A percentile compares a stretch with the other conserved stretches of the same genome.
These are phyloP conservation scores for Fraxinus xanthoxyloides DNA, from an alignment of 305 asterid species.

Conservation along the genomic window DNA sequence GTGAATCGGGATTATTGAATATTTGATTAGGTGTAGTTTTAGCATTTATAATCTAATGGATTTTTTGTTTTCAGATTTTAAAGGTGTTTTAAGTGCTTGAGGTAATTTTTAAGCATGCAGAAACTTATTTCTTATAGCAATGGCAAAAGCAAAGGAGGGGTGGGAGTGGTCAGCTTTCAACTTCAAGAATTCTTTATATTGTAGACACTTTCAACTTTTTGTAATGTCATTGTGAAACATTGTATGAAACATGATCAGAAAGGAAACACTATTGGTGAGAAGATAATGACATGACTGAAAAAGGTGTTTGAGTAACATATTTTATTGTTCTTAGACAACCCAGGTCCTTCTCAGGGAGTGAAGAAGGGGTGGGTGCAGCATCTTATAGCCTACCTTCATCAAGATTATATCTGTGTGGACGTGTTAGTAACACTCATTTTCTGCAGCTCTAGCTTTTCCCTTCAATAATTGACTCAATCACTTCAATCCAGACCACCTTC, in stretches of 20 bases:
- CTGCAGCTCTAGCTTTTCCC: background rate
- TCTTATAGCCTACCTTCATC: background rate
- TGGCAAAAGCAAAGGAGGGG: background rate
- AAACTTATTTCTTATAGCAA: background rate
- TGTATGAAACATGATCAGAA: background rate
- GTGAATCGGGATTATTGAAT: background rate
- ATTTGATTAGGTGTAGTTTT: background rate
- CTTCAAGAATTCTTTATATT: background rate
- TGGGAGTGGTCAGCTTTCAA: background rate
- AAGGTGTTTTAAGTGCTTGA: background rate
- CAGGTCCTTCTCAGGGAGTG: background rate
- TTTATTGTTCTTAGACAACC: background rate
- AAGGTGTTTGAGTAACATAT: background rate
- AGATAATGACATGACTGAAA: background rate
- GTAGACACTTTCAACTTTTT: background rate
- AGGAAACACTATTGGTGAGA: background rate
- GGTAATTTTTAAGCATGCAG: background rate
- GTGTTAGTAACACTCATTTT: background rate
- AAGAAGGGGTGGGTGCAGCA: background rate
- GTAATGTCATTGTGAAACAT: background rate
- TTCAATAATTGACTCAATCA: background rate
- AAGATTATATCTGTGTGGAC: background rate
- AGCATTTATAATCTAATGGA: background rate
- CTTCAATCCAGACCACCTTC: background rate
- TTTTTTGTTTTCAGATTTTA: background rate